Evolutionary conservation across 2,329 filamentous ascomycete species (phyloP).

Genomic region (Aspergillus tubingensis): DNA sequence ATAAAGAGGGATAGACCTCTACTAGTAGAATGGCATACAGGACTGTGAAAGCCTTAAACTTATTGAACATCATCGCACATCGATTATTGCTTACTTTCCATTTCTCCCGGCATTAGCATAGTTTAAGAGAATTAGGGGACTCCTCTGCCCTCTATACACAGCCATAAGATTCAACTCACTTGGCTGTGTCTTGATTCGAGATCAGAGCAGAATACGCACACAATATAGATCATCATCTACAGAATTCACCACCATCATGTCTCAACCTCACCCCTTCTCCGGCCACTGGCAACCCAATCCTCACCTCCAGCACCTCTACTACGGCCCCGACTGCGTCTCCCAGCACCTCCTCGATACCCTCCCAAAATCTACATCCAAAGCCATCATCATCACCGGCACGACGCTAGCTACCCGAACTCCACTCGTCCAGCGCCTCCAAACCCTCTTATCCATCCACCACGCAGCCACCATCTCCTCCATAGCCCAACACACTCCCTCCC

Average conservation of each 20-base stretch:
- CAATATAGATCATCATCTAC: too few species aligned
- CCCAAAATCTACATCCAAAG: not conserved
- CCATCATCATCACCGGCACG: slow-evolving; percentile 6
- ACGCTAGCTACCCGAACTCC: not conserved
- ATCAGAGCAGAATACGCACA: too few species aligned
- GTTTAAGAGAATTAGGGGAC: too few species aligned
- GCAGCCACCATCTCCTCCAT: slow-evolving; percentile 5
- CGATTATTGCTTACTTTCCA: too few species aligned
- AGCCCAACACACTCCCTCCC: not conserved
- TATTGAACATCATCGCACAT: too few species aligned
- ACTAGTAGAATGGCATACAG: too few species aligned
- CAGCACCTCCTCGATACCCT: not conserved
- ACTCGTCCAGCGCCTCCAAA: not conserved
- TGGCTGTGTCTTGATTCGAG: too few species aligned
- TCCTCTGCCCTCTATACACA: too few species aligned
- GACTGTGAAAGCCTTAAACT: too few species aligned
- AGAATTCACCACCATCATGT: not conserved
- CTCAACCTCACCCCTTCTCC: not conserved
- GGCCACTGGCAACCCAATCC: slow-evolving; percentile 1
- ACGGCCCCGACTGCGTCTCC: slow-evolving; percentile 4
- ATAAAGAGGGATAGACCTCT: too few species aligned
- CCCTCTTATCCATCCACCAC: not conserved
- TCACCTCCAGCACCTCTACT: not conserved
- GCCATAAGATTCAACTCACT: too few species aligned
- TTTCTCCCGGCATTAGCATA: too few species aligned